phyloP scores from a whole-genome alignment of 2,329 filamentous ascomycete species.

The Fusarium neocosmosporiellum region DNA sequence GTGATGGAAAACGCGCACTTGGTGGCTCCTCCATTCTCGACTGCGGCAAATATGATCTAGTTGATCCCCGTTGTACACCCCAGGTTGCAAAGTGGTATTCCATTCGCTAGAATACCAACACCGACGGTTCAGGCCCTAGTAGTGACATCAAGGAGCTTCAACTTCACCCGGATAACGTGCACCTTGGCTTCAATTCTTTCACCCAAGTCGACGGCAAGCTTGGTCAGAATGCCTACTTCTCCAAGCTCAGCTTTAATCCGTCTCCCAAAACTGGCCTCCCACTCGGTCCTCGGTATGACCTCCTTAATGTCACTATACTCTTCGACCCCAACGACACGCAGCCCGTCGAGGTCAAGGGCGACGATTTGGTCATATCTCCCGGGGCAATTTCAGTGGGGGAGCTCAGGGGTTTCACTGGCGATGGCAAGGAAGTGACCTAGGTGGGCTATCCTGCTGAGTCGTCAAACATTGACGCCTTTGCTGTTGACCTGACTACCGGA shows the following conservation, averaged over 20 bases:
- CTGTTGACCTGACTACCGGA: background rate
- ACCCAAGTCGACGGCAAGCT: background rate
- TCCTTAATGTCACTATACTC: background rate
- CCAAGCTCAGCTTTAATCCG: background rate
- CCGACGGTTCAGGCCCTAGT: constrained; percentile 45
- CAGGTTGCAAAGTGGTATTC: constrained; percentile 13
- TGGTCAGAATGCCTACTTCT: background rate
- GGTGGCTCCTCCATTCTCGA: constrained; percentile 51
- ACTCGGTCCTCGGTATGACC: background rate
- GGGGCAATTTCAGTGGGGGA: background rate
- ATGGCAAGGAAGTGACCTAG: background rate
- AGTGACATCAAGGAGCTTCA: constrained; percentile 55
- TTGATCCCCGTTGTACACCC: constrained; percentile 42
- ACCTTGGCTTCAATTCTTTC: constrained; percentile 41
- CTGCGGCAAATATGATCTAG: constrained; percentile 44
- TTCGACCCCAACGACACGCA: background rate
- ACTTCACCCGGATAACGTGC: constrained; percentile 57
- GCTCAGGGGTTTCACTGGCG: background rate
- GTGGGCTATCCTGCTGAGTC: background rate
- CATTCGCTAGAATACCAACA: constrained; percentile 23
- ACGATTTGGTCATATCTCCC: background rate
- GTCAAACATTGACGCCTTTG: background rate
- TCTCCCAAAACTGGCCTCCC: background rate
- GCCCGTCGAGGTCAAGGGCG: background rate
- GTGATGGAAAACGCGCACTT: constrained; percentile 51